A percentile compares a stretch with the other conserved stretches of the same genome.
Evolutionary conservation across 1,139 yeast species (phyloP).

Genomic region (Taiozyma sp.): DNA sequence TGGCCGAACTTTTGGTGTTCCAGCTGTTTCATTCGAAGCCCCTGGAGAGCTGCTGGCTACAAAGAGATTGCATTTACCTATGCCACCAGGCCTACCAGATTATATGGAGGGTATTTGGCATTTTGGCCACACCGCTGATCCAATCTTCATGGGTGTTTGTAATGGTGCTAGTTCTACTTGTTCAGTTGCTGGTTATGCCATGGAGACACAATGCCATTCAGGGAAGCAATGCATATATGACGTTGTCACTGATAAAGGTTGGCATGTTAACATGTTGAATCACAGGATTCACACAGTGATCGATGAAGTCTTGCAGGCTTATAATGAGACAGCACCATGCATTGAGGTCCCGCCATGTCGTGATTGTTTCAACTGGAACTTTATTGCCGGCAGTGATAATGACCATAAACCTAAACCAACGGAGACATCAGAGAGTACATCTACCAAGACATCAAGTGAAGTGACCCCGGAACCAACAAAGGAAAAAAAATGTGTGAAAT

Average conservation of each 20-base stretch:
- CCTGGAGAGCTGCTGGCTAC: slow-evolving; percentile 91
- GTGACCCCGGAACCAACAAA: slow-evolving; percentile 19
- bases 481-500: slow-evolving; percentile 19
- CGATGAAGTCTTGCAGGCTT: slow-evolving; percentile 67
- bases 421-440: slow-evolving; percentile 5
- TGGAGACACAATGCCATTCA: slow-evolving; percentile 95
- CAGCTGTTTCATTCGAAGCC: slow-evolving; percentile 87
- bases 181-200: slow-evolving; percentile 91
- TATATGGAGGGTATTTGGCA: slow-evolving; percentile 89
- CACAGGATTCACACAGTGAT: slow-evolving; percentile 92
- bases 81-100: slow-evolving; percentile 85
- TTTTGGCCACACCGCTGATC: slow-evolving; percentile 96
- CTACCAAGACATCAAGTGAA: slow-evolving; percentile 16
- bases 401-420: slow-evolving; percentile 18
- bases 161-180: slow-evolving; percentile 92
- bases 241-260: slow-evolving; percentile 82
- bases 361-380: slow-evolving; percentile 93
- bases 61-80: slow-evolving; percentile 80
- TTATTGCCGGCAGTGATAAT: slow-evolving; percentile 44
- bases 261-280: slow-evolving; percentile 85
- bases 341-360: slow-evolving; percentile 71
- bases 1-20: slow-evolving; percentile 87
- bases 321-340: slow-evolving; percentile 78
- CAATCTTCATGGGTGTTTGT: slow-evolving; percentile 94
- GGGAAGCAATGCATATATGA: slow-evolving; percentile 89